Evolutionary conservation across 2,329 filamentous ascomycete genomes (phyloP), one percentile per base, ranked within the genome.

Genomic region (Immersiporthe knoxdaviesiana): DNA sequence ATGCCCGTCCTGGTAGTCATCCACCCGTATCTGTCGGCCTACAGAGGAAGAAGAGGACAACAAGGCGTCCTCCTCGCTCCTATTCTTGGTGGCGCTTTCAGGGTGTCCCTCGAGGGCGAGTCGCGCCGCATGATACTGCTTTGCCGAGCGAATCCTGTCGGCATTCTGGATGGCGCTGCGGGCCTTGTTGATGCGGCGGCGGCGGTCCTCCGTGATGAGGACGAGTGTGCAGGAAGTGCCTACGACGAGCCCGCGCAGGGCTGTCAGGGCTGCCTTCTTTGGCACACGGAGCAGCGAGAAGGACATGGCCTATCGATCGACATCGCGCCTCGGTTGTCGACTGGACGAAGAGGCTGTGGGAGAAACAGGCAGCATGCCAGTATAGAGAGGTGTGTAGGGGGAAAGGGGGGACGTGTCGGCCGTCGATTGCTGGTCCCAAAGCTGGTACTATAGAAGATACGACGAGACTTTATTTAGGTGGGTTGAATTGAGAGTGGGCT

Each of bases 181-280:
- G 24, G 79, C 81, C 52, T 79, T 74, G 63, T 81, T 79, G 73
- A 84, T 83, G 52, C 80, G 78, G 16, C 82, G 79, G 59, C 82
- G 79, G 35, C 82, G 82, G 73, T 84, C 82, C 72, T 84, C 82
- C 66, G 79, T 79, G 67, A 84, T 71, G 54, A 84, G 72, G 39
- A 79, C 80, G 58, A 84, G 74, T 30, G 81, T 81, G 75, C 81
- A 84, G 5, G 82, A 81, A 1, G 82, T 84, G 68, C 82, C 82
- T 12, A 83, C 73, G 39, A 82, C 79, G 61, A 84, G 78, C 41
- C 80, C 79, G 50, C 81, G 81, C 63, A 84, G 78, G 35, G 81
- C 78, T 74, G 81, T 81, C 72, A 84, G 74, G 72, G 81, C 81
- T 67, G 80, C 80, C 76, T 81, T 82, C 69, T 82, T 83, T 66